A percentile compares a stretch with the other conserved stretches of the same genome.
Evolutionary conservation across 495 filamentous ascomycete species (phyloP).

Genomic region (Xylaria flabelliformis): DNA sequence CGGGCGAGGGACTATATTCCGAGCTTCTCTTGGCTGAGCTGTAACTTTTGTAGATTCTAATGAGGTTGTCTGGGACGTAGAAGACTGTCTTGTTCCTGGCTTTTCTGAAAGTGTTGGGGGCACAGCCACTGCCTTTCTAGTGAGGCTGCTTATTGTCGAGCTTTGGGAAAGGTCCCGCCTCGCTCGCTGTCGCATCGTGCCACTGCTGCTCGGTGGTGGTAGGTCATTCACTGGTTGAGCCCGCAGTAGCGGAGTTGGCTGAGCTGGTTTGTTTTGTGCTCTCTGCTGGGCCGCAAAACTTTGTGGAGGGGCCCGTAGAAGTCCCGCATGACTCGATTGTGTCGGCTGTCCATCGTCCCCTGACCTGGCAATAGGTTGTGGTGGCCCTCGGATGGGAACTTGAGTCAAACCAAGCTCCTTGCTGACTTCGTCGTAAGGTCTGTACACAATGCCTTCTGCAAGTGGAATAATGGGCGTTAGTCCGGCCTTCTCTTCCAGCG

Average conservation of each 20-base stretch:
- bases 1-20: background rate
- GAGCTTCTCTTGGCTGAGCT: constrained; percentile 1
- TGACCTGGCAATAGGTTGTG: constrained; percentile 32
- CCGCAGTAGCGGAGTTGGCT: constrained; percentile 32
- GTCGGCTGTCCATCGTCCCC: constrained; percentile 43
- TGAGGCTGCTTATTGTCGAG: constrained; percentile 30
- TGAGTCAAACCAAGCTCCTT: constrained; percentile 38
- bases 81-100: background rate
- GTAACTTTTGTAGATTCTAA: background rate
- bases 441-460: constrained; percentile 71
- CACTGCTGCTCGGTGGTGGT: constrained; percentile 35
- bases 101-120: constrained; percentile 13
- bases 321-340: constrained; percentile 38
- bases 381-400: constrained; percentile 33
- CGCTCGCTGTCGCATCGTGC: constrained; percentile 41
- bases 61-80: background rate
- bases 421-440: constrained; percentile 56
- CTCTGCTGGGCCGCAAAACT: constrained; percentile 67
- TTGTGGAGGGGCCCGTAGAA: constrained; percentile 56
- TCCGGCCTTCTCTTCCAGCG: constrained; percentile 72
- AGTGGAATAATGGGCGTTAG: constrained; percentile 74
- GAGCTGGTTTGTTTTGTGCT: constrained; percentile 49
- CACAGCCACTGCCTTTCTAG: constrained; percentile 26
- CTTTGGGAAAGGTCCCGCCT: constrained; percentile 34
- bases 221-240: constrained; percentile 34